These are phyloP conservation scores for Rhodofomes roseus DNA, from an alignment of 1,284 basidiomycete species.

Conservation along the genomic window DNA sequence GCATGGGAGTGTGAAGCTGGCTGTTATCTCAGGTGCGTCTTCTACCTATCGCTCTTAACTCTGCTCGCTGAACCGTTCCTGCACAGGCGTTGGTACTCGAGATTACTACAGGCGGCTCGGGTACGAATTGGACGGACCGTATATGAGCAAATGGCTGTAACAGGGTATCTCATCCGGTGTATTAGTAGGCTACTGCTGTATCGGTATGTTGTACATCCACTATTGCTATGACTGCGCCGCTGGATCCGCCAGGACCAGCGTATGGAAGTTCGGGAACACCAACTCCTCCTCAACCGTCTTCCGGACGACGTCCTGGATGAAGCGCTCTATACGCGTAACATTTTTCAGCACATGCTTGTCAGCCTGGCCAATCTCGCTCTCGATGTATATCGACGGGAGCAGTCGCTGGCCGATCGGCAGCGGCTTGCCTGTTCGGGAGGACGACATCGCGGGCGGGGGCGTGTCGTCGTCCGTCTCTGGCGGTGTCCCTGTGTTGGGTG, in stretches of 20 bases:
- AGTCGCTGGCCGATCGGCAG: constrained; percentile 80
- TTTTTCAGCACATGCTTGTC: constrained; percentile 97
- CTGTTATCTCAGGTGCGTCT: constrained; percentile 86
- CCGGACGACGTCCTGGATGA: constrained; percentile 92
- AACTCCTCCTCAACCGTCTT: constrained; percentile 94
- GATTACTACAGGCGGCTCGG: constrained; percentile 94
- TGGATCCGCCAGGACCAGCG: constrained; percentile 57
- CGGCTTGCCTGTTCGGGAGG: constrained; percentile 42
- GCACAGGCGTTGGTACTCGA: constrained; percentile 82
- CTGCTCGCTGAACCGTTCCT: neutral
- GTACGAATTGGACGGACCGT: constrained; percentile 94
- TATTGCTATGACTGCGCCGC: constrained; percentile 3
- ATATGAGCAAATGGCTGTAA: constrained; percentile 84
- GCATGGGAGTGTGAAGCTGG: constrained; percentile 91
- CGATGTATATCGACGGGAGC: constrained; percentile 90
- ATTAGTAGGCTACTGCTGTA: constrained; percentile 17
- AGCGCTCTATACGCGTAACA: constrained; percentile 93
- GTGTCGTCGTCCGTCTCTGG: constrained; percentile 38
- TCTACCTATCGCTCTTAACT: neutral
- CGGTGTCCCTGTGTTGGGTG: constrained; percentile 27
- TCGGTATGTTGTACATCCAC: constrained; percentile 5
- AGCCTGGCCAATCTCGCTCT: constrained; percentile 94
- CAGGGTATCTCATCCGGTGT: constrained; percentile 31
- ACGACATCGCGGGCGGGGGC: constrained; percentile 28
- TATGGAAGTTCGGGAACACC: constrained; percentile 93